phyloP scores from a whole-genome alignment of 2,329 filamentous ascomycete genomes.

The Colletotrichum neosansevieriae region DNA sequence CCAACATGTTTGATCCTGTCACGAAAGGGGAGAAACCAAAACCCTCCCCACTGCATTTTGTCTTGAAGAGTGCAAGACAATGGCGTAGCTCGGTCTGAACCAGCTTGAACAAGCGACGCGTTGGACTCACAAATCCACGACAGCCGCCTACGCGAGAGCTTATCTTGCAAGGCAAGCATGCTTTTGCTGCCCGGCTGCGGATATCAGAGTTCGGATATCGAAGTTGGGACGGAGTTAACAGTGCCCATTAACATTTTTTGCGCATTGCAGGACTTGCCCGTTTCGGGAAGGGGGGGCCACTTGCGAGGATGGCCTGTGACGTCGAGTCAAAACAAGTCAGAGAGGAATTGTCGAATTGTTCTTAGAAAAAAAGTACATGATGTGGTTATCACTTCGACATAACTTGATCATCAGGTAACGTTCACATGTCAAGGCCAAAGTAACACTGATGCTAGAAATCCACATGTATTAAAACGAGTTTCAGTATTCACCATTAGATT shows the following conservation, averaged over 20 bases:
- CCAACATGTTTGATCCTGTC: no score
- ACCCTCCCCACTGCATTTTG: no score
- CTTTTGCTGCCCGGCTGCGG: background rate
- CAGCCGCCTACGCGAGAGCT: conserved; percentile 4
- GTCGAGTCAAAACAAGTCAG: no score
- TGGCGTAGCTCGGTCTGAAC: no score
- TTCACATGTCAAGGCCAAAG: background rate
- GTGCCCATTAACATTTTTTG: no score
- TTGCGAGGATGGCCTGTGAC: background rate
- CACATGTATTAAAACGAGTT: background rate
- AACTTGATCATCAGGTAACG: background rate
- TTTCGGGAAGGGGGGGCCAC: conserved; percentile 26
- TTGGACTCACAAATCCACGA: background rate
- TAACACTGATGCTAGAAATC: no score
- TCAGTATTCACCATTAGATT: no score
- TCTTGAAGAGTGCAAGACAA: no score
- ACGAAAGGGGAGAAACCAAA: no score
- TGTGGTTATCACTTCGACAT: background rate
- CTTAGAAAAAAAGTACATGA: no score
- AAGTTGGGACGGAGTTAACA: conserved; percentile 6
- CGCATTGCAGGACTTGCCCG: conserved; percentile 2
- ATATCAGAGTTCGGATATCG: conserved; percentile 13
- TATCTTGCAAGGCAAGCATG: conserved; percentile 10
- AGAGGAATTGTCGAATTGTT: background rate
- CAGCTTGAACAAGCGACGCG: no score